Base-by-base conservation (phyloP, 2,329 filamentous ascomycete species). In the Aspergillus quadrilineatus region DNA sequence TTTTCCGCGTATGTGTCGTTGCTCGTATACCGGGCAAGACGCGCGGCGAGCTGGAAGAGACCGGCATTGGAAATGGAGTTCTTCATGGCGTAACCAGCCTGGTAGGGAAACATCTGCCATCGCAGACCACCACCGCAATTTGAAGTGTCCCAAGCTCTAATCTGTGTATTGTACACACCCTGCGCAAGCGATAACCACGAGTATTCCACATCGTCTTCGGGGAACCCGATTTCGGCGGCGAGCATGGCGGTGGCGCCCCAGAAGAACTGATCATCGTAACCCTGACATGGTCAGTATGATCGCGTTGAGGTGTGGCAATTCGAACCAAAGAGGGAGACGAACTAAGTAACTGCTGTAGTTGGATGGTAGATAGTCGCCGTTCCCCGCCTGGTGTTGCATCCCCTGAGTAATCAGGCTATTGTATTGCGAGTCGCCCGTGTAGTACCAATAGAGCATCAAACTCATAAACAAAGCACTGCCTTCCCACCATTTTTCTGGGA, bases 111-210 rank as follows among this genome's bases (percentile, higher is more conserved):
- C 4, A 71, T 65, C 50, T 72, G 69, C 69, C 69, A 72, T 8
- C 67, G 65, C 62, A 96, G 74, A 6, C 91, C 91, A 52, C 91
- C 91, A 50, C 76, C 78, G 72, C 91, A 96, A 1, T 79, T 79
- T 0, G 73, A 65, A 4, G 75, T 76, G 63, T 94, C 86, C 88
- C 89, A 93, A 17, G 90, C 83, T 14, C 75, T 74, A 3, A 83
- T 84, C 67, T 91, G 90, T 50, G 88, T 85, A 75, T 94, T 91
- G 73, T 92, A 95, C 1, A 91, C 88, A 12, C 87, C 88, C 71
- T 92, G 88, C 0, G 84, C 87, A 44, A 95, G 80, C 10, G 86
- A 85, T n/a, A 94, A 80, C 89, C 89, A 96, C 60, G 88, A 85
- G 1, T 88, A 85, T 56, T 86, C 70, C 58, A 82, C 83, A 0